phyloP scores from a whole-genome alignment of 768 basidiomycete genomes.

The Mycena leptocephala region DNA sequence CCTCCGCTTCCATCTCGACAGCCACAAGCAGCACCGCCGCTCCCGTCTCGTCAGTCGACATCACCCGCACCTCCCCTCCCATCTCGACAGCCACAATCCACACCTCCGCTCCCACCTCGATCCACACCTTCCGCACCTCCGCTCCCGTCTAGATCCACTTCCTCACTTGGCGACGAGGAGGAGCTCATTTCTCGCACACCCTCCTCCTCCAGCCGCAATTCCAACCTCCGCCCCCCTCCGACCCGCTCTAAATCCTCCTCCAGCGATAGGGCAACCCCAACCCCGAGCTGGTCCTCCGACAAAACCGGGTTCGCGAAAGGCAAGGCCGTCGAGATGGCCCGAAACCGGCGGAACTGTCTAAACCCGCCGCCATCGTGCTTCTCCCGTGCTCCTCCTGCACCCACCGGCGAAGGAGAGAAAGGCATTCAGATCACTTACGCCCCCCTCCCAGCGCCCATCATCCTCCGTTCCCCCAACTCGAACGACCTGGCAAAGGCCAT shows the following conservation, averaged over 20 bases:
- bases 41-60: conserved; percentile 24
- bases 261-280: neutral
- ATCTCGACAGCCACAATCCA: conserved; percentile 14
- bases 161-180: conserved; percentile 20
- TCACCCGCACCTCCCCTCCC: conserved; percentile 24
- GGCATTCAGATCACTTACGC: conserved; percentile 30
- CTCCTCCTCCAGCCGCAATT: conserved; percentile 25
- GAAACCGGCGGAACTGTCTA: conserved; percentile 29
- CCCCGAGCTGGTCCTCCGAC: conserved; percentile 26
- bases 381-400: conserved; percentile 17
- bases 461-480: conserved; percentile 26
- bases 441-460: conserved; percentile 14
- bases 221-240: conserved; percentile 30
- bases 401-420: neutral
- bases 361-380: conserved; percentile 30
- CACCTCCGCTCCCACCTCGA: conserved; percentile 26
- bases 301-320: conserved; percentile 32
- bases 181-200: conserved; percentile 16
- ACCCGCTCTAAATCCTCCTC: conserved; percentile 27
- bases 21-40: conserved; percentile 23
- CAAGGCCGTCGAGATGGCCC: conserved; percentile 30
- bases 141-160: conserved; percentile 24
- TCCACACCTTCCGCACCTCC: conserved; percentile 16
- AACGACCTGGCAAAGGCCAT: conserved; percentile 32
- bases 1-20: conserved; percentile 23